Conservation (phyloP, 306 rosid species). For the Hylodesmum podocarpum region DNA sequence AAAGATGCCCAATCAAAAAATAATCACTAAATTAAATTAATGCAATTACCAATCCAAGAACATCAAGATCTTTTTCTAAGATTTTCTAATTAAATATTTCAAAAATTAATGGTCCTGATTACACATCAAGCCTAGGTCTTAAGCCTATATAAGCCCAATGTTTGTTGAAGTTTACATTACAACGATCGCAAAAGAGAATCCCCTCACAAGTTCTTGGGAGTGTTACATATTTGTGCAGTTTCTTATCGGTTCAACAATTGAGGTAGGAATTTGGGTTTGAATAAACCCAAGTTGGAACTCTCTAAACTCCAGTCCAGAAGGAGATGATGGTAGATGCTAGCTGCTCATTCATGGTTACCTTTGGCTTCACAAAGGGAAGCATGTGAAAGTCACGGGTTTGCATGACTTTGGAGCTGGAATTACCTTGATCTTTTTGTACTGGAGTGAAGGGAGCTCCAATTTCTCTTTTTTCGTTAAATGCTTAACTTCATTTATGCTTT, state of each 20-base stretch:
- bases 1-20: conserved; percentile 18
- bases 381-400: conserved; percentile 45
- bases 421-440: conserved; percentile 57
- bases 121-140: not conserved
- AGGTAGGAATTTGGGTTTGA: not conserved
- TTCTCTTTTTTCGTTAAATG: not conserved
- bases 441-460: conserved; percentile 80
- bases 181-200: conserved; percentile 28
- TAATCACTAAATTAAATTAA: conserved; percentile 7
- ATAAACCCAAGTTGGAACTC: conserved; percentile 42
- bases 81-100: conserved; percentile 21
- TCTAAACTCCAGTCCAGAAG: conserved; percentile 53
- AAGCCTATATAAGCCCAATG: conserved; percentile 27
- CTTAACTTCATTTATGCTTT: too few relatives aligned
- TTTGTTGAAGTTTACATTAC: not conserved
- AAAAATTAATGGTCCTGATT: conserved; percentile 27
- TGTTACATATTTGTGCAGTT: not conserved
- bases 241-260: not conserved
- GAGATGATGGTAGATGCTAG: conserved; percentile 52
- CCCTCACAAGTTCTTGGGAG: not conserved
- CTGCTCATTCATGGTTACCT: conserved; percentile 77
- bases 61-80: conserved; percentile 24
- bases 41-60: conserved; percentile 23
- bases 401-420: conserved; percentile 57
- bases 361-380: conserved; percentile 4